phyloP scores from a whole-genome alignment of 352 stramenopile genomes.

The Globisporangium nagaii region DNA sequence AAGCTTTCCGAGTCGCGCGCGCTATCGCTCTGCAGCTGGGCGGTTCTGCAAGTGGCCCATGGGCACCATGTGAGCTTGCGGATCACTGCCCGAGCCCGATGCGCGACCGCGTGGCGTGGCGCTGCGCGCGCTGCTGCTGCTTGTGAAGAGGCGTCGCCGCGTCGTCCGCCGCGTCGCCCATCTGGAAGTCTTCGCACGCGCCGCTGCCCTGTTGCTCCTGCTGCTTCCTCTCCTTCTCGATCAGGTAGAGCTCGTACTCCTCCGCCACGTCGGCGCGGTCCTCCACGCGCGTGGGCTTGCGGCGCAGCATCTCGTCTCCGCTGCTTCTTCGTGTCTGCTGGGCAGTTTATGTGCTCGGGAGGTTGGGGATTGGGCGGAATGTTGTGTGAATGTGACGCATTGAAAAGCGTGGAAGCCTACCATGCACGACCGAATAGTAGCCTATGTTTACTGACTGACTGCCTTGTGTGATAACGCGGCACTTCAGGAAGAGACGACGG shows the following conservation, averaged over 20 bases:
- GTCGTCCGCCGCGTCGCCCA: constrained; percentile 3
- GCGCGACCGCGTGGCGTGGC: constrained; percentile 24
- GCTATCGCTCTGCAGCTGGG: background rate
- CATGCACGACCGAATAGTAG: no score
- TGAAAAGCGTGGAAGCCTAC: no score
- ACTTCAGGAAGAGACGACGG: background rate
- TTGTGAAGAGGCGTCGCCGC: background rate
- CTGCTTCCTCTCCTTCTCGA: constrained; percentile 36
- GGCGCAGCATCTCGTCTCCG: constrained; percentile 61
- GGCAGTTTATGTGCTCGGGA: no score
- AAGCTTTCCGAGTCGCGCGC: no score
- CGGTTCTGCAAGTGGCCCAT: no score
- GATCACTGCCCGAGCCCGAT: constrained; percentile 23
- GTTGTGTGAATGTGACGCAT: no score
- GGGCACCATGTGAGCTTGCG: no score
- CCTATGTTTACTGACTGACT: no score
- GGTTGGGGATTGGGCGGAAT: no score
- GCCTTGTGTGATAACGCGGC: no score
- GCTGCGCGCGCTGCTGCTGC: constrained; percentile 17
- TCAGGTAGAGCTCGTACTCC: constrained; percentile 64
- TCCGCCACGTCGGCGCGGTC: constrained; percentile 60
- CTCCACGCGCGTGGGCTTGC: constrained; percentile 58
- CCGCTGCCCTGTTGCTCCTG: background rate
- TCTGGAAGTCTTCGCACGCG: background rate
- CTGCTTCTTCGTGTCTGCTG: no score